These are phyloP conservation scores for Hanseniaspora opuntiae DNA, from an alignment of 805 yeast species.

Conservation along the genomic window DNA sequence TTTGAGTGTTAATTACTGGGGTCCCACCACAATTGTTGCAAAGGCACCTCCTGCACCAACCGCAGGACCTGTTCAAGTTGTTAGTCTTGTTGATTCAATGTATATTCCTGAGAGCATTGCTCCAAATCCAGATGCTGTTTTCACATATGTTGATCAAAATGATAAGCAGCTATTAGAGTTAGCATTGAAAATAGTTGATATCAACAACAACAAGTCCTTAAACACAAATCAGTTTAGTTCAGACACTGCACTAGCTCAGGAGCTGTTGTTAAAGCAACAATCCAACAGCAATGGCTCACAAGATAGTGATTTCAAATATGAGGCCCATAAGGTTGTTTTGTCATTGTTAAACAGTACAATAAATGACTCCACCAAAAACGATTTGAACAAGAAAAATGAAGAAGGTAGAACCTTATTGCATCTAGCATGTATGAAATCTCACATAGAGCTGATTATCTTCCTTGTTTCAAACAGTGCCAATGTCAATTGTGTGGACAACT, in stretches of 20 bases:
- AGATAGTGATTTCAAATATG: background rate
- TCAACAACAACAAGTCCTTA: constrained; percentile 33
- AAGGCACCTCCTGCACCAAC: constrained; percentile 81
- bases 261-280: constrained; percentile 56
- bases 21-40: constrained; percentile 83
- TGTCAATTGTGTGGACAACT: constrained; percentile 58
- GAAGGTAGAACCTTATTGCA: constrained; percentile 86
- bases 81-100: constrained; percentile 54
- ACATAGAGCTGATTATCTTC: constrained; percentile 44
- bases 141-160: constrained; percentile 88
- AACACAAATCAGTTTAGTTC: constrained; percentile 23
- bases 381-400: constrained; percentile 65
- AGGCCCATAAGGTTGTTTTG: constrained; percentile 36
- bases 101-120: constrained; percentile 12
- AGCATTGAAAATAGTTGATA: constrained; percentile 90
- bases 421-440: constrained; percentile 67
- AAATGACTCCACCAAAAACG: constrained; percentile 32
- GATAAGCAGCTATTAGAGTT: constrained; percentile 88
- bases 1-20: constrained; percentile 88
- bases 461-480: constrained; percentile 55
- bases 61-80: constrained; percentile 76
- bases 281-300: constrained; percentile 13
- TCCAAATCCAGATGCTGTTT: constrained; percentile 32
- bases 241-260: constrained; percentile 73
- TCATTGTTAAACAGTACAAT: constrained; percentile 40